Conservation (phyloP, 176 grass and related monocot genomes). For the Paspalum vaginatum region DNA sequence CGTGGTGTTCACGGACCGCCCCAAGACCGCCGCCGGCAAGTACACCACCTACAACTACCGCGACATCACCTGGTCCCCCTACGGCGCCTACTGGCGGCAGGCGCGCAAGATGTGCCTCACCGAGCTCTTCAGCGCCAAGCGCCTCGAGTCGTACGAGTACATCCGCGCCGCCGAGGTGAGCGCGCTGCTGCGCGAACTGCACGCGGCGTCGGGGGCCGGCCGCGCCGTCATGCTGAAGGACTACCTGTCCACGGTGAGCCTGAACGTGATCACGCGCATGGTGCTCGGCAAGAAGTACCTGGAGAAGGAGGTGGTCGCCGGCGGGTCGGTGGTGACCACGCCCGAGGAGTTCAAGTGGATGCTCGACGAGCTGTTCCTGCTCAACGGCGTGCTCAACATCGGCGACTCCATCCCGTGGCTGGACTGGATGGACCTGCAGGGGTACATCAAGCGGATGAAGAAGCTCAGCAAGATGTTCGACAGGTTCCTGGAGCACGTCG, state of each 20-base stretch:
- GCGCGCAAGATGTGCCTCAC: slow-evolving; percentile 50
- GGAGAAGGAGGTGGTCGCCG: not conserved
- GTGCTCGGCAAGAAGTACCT: slow-evolving; percentile 62
- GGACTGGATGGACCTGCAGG: slow-evolving; percentile 57
- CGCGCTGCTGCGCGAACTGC: slow-evolving; percentile 36
- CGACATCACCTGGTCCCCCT: slow-evolving; percentile 47
- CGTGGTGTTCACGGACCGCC: slow-evolving; percentile 44
- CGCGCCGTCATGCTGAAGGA: slow-evolving; percentile 48
- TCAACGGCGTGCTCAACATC: slow-evolving; percentile 69
- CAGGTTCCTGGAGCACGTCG: slow-evolving; percentile 57
- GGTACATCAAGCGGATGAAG: slow-evolving; percentile 71
- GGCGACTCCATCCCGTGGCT: slow-evolving; percentile 62
- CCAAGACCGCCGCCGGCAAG: slow-evolving; percentile 40
- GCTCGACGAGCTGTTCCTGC: slow-evolving; percentile 59
- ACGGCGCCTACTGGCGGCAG: slow-evolving; percentile 55
- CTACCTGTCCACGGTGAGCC: slow-evolving; percentile 37
- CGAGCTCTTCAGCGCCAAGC: slow-evolving; percentile 56
- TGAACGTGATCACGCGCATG: slow-evolving; percentile 64
- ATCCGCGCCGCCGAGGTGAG: slow-evolving; percentile 47
- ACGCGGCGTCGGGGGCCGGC: not conserved
- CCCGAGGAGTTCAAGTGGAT: slow-evolving; percentile 55
- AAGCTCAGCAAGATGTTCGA: slow-evolving; percentile 50
- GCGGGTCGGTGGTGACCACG: slow-evolving; percentile 13
- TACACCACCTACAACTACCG: slow-evolving; percentile 53
- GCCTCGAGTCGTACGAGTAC: slow-evolving; percentile 49